Evolutionary conservation across 2,329 filamentous ascomycete species (phyloP), one percentile per base, ranked within the genome.

Genomic region (Cytospora chrysosperma): DNA sequence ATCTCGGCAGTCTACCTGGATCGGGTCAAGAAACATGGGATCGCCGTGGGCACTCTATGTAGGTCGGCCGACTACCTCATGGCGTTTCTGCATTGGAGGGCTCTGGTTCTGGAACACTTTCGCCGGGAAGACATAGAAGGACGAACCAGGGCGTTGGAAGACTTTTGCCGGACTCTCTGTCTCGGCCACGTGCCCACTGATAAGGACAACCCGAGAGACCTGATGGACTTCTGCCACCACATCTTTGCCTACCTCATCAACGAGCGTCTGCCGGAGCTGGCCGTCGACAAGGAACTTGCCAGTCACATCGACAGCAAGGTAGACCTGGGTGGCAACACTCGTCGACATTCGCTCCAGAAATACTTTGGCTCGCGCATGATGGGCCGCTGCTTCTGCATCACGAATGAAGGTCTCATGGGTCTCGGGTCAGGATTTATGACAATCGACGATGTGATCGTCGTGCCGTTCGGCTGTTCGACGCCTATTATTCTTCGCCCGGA

Each of bases 61-160:
- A 69, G 65, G 0, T 4, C 69, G 19, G 69, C 69, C 5, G 72
- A 76, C 56, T 74, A 70, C n/a, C 67, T 77, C 21, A 75, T 75
- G 70, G 74, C 73, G 0, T 77, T 77, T 52, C 52, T 75, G 1
- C 70, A 76, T 27, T 76, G 74, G 75, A 67, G 72, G 21, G 70
- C 72, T 6, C 59, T 71, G 19, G 34, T 76, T 0, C 56, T 74
- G 8, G 60, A 67, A 7, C 60, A 50, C 1, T 61, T 67, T 7
- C 40, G 5, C 30, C 53, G 57, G 26, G 61, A 53, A 4, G 49
- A 65, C 61, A 7, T n/a, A 37, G 4, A 37, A 62, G 2, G 32
- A 56, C 3, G 43, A 55, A 5, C 24, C 52, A 5, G 50, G 51
- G 28, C 63, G 1, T 68, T 75, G 21, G 68, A 74, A 15, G 67